Percentiles rank a stretch among this genome's conserved stretches.
These are phyloP conservation scores for Vanrija sp. DNA, from an alignment of 1,284 basidiomycete species.

Conservation along the genomic window DNA sequence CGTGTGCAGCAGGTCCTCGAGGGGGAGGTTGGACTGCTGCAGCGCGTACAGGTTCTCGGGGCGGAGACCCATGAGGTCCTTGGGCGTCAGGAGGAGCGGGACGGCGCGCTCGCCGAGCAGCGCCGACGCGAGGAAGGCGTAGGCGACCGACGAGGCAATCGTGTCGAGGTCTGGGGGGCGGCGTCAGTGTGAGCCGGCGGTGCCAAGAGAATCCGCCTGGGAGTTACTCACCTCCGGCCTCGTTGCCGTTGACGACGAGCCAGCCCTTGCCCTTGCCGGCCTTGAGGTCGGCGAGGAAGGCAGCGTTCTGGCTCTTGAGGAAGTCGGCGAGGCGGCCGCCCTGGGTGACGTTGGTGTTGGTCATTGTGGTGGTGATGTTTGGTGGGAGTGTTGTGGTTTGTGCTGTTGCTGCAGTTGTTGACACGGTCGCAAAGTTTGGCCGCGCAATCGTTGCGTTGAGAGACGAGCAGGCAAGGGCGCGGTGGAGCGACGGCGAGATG, in stretches of 20 bases:
- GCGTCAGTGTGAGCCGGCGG: not conserved
- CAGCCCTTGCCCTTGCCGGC: slow-evolving; percentile 57
- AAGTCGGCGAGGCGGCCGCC: slow-evolving; percentile 43
- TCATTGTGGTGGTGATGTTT: not conserved
- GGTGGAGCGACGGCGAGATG: slow-evolving; percentile 27
- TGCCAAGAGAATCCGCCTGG: not conserved
- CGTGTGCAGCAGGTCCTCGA: slow-evolving; percentile 51
- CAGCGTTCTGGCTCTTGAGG: slow-evolving; percentile 49
- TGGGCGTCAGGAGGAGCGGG: slow-evolving; percentile 69
- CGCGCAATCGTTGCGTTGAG: not conserved
- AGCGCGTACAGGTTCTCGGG: slow-evolving; percentile 82
- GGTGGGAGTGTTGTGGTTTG: not conserved
- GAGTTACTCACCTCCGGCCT: slow-evolving; percentile 70
- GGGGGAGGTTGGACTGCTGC: slow-evolving; percentile 60
- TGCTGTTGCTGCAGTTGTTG: not conserved
- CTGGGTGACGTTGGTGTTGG: not conserved
- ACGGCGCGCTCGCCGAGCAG: slow-evolving; percentile 57
- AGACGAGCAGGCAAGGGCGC: slow-evolving; percentile 18
- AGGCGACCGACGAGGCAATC: slow-evolving; percentile 74
- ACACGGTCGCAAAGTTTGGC: slow-evolving; percentile 2
- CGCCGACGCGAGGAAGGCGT: slow-evolving; percentile 64
- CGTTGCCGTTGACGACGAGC: slow-evolving; percentile 84
- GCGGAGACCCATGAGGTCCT: slow-evolving; percentile 68
- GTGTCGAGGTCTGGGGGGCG: slow-evolving; percentile 72
- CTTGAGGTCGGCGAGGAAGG: slow-evolving; percentile 47